Base-by-base conservation (phyloP, 306 rosid species). In the Rosa rugosa region DNA sequence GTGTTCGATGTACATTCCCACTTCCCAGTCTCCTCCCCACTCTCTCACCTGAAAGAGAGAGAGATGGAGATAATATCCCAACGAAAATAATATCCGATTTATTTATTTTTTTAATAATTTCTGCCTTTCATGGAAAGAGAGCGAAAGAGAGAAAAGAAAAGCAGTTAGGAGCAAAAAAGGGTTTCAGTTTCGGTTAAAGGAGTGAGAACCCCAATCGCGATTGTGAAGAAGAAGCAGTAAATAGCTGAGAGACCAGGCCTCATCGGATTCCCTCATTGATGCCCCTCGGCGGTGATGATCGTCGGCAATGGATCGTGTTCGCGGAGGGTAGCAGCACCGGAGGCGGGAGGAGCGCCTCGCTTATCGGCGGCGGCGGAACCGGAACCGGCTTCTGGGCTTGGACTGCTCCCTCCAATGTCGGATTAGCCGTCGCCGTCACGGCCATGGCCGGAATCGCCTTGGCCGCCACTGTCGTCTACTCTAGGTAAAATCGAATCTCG, bases 371-470 rank as follows among this genome's bases (percentile, higher is more conserved):
- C 54, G 27, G 78, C 14, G 82, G 82, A 6, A 66, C 73, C 41
- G 82, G 81, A n/a, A 40, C 60, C 66, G 73, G 79, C 68, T 69
- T 69, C 76, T 81, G 84, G 84, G 41, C 76, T 38, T 75, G 76
- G 65, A 50, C 77, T 22, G 77, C 77, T 36, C 34, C 84, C n/a
- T 62, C 81, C 81, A 81, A 81, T 76, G 84, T 81, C 72, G 77
- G 81, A 65, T 50, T 81, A 76, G 80, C 81, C 60, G 23, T 81
- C 73, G 73, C 77, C 49, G 84, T 81, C 77, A 81, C 84, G 81
- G 84, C 81, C 77, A 76, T 76, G 84, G 84, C 80, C 69, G 81
- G 84, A 7, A 76, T 81, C 13, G 84, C 84, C 81, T 81, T 81
- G 84, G 81, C 81, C 84, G 81, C 84, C 64, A 82, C 78, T 45